Evolutionary conservation across 352 stramenopile genomes (phyloP), one percentile per base, ranked within the genome.

Genomic region (Bremia lactucae): DNA sequence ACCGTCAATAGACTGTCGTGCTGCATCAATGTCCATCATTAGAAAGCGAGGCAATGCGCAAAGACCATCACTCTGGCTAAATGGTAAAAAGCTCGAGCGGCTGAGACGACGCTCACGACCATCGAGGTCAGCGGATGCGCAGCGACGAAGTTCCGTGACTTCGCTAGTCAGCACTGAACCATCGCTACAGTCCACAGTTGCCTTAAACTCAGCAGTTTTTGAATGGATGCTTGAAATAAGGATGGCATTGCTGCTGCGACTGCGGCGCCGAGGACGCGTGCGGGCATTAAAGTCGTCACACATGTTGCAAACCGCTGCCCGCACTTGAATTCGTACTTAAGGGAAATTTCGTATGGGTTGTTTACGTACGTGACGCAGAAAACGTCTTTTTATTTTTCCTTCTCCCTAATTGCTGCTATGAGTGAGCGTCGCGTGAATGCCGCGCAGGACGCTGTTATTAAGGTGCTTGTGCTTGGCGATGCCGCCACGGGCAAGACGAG

Each of bases 401-500:
- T 42, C 31, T 8, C 22, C 39, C 24, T 46, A 42, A 42, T 57
- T 11, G 13, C 25, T 5, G 39, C 24, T 7, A 86, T 87, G 68
- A 74, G 51, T 51, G 71, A 87, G 25, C 65, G 74, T 41, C 79
- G 72, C 13, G 59, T 85, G 42, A 85, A 71, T 40, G 65, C 79
- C 6, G 78, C 77, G 49, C 77, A 92, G 45, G 83, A 95, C 63
- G 79, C 77, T 1, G 80, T 93, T n/a, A 86, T 95, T 16, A 96
- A 96, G 43, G 86, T 95, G 34, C 50, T 96, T 34, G 87, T 96
- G 40, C 56, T 96, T 20, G 87, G 87, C 11, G 87, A 96, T 35
- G 71, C 86, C 2, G 85, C 86, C 13, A 95, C 83, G 2, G 87
- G 87, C 9, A 96, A 96, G 61, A 96, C 87, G 13, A 95, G 81